phyloP scores from a whole-genome alignment of 1,139 yeast species.

The Yueomyces sp. region DNA sequence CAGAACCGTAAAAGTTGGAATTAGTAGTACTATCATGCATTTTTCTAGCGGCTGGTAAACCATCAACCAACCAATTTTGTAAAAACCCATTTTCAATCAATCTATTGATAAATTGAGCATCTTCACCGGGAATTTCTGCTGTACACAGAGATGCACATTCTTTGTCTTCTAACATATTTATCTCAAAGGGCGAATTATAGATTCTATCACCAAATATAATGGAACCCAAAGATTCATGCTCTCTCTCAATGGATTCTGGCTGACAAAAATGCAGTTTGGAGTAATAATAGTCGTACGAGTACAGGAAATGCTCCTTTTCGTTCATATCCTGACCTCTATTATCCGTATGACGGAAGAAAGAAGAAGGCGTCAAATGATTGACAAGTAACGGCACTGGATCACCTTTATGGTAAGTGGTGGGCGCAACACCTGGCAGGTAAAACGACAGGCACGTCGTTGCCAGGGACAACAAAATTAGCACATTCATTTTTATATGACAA shows the following conservation, averaged over 20 bases:
- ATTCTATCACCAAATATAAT: slow-evolving; percentile 89
- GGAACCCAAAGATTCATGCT: slow-evolving; percentile 80
- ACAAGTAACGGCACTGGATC: slow-evolving; percentile 66
- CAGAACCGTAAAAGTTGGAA: slow-evolving; percentile 54
- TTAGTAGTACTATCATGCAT: slow-evolving; percentile 41
- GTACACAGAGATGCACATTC: slow-evolving; percentile 55
- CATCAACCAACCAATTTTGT: slow-evolving; percentile 87
- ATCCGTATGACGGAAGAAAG: slow-evolving; percentile 28
- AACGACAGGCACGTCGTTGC: slow-evolving; percentile 24
- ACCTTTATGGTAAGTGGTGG: slow-evolving; percentile 65
- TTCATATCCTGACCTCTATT: slow-evolving; percentile 25
- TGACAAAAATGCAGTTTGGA: slow-evolving; percentile 69
- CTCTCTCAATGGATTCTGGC: slow-evolving; percentile 49
- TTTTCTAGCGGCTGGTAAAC: slow-evolving; percentile 72
- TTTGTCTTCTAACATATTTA: slow-evolving; percentile 61
- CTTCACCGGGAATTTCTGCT: slow-evolving; percentile 41
- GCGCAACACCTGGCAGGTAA: slow-evolving; percentile 89
- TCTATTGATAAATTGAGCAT: slow-evolving; percentile 58
- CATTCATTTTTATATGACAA: too few relatives aligned
- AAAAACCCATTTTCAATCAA: slow-evolving; percentile 68
- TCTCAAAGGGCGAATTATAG: slow-evolving; percentile 75
- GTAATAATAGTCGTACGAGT: slow-evolving; percentile 75
- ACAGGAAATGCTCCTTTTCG: slow-evolving; percentile 36
- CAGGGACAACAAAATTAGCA: too few relatives aligned
- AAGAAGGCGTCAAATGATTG: slow-evolving; percentile 75